phyloP scores from a whole-genome alignment of 1,284 basidiomycete genomes.

The Austroboletus niveus region DNA sequence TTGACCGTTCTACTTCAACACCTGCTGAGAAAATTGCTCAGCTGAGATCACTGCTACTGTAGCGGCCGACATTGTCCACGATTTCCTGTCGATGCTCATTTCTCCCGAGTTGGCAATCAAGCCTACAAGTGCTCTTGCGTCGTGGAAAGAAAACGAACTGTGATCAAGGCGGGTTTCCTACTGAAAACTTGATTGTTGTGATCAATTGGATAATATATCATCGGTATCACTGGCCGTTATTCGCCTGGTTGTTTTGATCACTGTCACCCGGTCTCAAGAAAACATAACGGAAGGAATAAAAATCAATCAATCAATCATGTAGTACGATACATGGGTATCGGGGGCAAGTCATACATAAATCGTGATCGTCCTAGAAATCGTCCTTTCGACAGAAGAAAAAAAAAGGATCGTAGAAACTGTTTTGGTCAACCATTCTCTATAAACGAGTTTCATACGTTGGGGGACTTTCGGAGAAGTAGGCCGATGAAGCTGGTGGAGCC shows the following conservation, averaged over 20 bases:
- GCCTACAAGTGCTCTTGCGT: slow-evolving; percentile 12
- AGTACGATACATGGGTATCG: slow-evolving; percentile 28
- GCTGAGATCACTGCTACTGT: slow-evolving; percentile 62
- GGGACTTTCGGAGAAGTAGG: slow-evolving; percentile 51
- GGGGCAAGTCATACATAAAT: slow-evolving; percentile 9
- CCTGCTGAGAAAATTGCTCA: slow-evolving; percentile 35
- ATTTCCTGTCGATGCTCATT: slow-evolving; percentile 57
- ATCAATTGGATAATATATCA: not conserved
- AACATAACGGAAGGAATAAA: not conserved
- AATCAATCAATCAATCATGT: slow-evolving; percentile 1
- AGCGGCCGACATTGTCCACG: slow-evolving; percentile 62
- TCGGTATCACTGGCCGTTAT: not conserved
- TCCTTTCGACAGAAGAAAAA: slow-evolving; percentile 15
- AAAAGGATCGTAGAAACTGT: not conserved
- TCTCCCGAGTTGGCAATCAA: slow-evolving; percentile 23
- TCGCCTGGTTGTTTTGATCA: not conserved
- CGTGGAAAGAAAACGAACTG: slow-evolving; percentile 20
- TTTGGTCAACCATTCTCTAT: slow-evolving; percentile 40
- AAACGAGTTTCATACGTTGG: slow-evolving; percentile 60
- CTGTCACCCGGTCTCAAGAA: not conserved
- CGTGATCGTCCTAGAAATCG: slow-evolving; percentile 10
- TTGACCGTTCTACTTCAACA: slow-evolving; percentile 5
- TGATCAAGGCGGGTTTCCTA: slow-evolving; percentile 7
- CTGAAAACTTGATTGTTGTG: not conserved
- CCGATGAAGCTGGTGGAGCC: slow-evolving; percentile 22